Conservation (phyloP, 164 flowering plant genomes). For the Litsea cubeba region DNA sequence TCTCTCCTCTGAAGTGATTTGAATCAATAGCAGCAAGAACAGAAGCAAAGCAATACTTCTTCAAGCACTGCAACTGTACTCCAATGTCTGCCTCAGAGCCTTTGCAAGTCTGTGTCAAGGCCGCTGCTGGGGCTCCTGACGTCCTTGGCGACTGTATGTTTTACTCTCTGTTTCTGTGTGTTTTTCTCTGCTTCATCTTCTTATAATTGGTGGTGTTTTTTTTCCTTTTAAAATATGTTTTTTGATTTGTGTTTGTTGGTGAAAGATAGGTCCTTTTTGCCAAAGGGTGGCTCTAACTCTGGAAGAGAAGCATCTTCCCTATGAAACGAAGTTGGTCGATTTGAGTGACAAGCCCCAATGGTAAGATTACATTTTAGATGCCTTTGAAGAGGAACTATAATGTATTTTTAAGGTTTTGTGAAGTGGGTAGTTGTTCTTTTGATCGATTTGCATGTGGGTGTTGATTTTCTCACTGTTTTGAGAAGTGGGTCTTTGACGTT, state of each 20-base stretch:
- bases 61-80: not conserved
- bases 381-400: not conserved
- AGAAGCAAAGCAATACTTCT: not conserved
- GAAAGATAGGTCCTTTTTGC: constrained; percentile 37
- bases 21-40: not conserved
- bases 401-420: not conserved
- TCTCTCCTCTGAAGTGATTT: not conserved
- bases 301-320: constrained; percentile 83
- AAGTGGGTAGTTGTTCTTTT: not conserved
- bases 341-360: constrained; percentile 67
- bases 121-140: constrained; percentile 70
- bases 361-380: constrained; percentile 23
- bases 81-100: constrained; percentile 47
- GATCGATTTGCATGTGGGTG: not conserved
- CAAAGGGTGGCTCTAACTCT: constrained; percentile 75
- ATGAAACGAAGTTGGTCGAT: constrained; percentile 54
- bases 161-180: not conserved
- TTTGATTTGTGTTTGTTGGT: not conserved
- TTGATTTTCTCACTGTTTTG: not conserved
- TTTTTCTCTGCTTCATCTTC: not conserved
- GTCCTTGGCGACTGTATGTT: constrained; percentile 60
- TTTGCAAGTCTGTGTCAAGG: constrained; percentile 70
- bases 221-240: not conserved
- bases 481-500: not conserved
- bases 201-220: not conserved